Evolutionary conservation across 2,329 filamentous ascomycete genomes (phyloP), one percentile per base, ranked within the genome.

Genomic region (Diaporthe sp.): DNA sequence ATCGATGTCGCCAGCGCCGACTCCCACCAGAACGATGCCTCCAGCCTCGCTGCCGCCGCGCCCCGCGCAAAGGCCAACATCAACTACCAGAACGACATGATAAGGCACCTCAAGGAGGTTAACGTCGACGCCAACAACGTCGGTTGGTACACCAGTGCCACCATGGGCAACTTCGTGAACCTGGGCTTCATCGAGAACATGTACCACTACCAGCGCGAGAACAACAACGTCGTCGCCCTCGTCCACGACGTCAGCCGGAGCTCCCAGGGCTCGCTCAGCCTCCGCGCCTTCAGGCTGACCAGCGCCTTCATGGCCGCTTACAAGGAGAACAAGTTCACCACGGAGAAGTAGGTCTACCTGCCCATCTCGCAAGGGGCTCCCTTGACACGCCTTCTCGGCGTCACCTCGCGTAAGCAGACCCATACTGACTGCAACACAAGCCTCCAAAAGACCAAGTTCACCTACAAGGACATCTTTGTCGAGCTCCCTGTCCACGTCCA

Each of bases 161-260:
- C 95, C 85, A 97, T 99, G 94, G 97, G 97, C 85, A 98, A 98
- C 89, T 98, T 98, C 80, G 90, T 98, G 89, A 98, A 96, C 88
- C 85, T 94, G 82, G 94, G 93, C 88, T 96, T 98, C 83, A 94
- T 99, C 85, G 97, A 99, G 90, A 99, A 98, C 88, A 96, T 98
- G 86, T 95, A 92, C 86, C 94, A 96, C 88, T 98, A 98, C 89
- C 97, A 99, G 89, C 97, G 95, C 85, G 95, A 97, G 80, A 97
- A 98, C 84, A 95, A 97, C 85, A 89, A 91, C 84, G 95, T 94
- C 9, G 92, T 98, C 58, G 95, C 95, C 64, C 89, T 99, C 73
- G 95, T 99, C 50, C 96, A 98, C 86, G 97, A 99, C 83, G 94
- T 97, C 79, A 97, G 95, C 90, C 92, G 96, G 84, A 98, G 95